Conservation (phyloP, 768 basidiomycete species). For the Lactifluus subvellereus region DNA sequence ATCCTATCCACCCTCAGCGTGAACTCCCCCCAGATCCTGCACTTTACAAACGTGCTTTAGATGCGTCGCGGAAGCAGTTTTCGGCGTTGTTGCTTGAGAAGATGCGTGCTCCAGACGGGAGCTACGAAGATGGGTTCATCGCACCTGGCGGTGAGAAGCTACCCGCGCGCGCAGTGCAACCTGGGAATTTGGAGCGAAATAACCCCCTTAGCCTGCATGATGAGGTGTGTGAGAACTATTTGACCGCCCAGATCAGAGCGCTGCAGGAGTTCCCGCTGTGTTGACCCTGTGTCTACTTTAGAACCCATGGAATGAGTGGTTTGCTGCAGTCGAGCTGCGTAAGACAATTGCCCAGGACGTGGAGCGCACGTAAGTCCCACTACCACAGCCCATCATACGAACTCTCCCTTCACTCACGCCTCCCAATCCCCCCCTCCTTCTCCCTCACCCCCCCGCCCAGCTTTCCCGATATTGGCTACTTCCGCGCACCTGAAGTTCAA, state of each 20-base stretch:
- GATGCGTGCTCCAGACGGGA: constrained; percentile 82
- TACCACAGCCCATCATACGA: neutral
- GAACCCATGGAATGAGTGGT: constrained; percentile 98
- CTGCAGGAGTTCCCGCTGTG: neutral
- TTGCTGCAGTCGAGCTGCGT: constrained; percentile 79
- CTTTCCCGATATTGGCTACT: constrained; percentile 95
- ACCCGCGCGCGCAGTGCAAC: constrained; percentile 26
- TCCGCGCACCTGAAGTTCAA: constrained; percentile 70
- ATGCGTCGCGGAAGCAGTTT: constrained; percentile 51
- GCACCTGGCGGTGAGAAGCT: constrained; percentile 45
- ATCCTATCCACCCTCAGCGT: constrained; percentile 54
- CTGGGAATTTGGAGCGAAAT: constrained; percentile 56
- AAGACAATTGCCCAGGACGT: constrained; percentile 93
- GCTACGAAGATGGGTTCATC: constrained; percentile 63
- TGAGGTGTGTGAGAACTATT: constrained; percentile 40
- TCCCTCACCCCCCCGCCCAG: constrained; percentile 35
- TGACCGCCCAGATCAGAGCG: neutral
- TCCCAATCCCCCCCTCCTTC: neutral
- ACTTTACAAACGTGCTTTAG: constrained; percentile 33
- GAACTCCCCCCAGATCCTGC: constrained; percentile 31
- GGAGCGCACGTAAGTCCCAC: constrained; percentile 73
- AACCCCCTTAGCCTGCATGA: constrained; percentile 79
- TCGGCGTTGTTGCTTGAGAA: constrained; percentile 54
- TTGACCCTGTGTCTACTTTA: constrained; percentile 29
- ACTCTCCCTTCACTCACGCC: neutral